These are phyloP conservation scores for Beauveria sp. DNA, from an alignment of 2,329 filamentous ascomycete species.

Conservation along the genomic window DNA sequence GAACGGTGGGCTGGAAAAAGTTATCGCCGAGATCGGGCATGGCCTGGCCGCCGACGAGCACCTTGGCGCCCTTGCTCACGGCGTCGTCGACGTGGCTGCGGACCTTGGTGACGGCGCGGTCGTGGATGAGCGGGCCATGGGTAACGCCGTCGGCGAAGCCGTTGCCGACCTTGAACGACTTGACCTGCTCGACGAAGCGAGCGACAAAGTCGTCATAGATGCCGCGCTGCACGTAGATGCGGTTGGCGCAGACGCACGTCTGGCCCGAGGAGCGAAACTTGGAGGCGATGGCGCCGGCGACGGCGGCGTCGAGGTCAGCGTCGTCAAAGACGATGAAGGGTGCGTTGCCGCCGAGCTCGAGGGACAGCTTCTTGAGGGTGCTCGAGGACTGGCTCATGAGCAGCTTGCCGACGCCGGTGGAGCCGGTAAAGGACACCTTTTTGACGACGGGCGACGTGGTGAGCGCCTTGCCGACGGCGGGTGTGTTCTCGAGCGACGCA, in stretches of 20 bases:
- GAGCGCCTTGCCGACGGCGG: slow-evolving; percentile 67
- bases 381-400: slow-evolving; percentile 84
- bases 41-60: slow-evolving; percentile 68
- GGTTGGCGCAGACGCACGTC: slow-evolving; percentile 87
- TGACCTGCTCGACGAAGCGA: slow-evolving; percentile 64
- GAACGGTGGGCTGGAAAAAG: slow-evolving; percentile 85
- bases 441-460: slow-evolving; percentile 66
- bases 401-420: slow-evolving; percentile 56
- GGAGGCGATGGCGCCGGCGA: slow-evolving; percentile 71
- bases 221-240: slow-evolving; percentile 69
- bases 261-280: slow-evolving; percentile 96
- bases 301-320: slow-evolving; percentile 77
- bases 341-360: slow-evolving; percentile 90
- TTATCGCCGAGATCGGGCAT: slow-evolving; percentile 69
- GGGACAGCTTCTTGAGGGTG: slow-evolving; percentile 75
- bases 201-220: slow-evolving; percentile 69
- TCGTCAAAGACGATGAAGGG: slow-evolving; percentile 98
- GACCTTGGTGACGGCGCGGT: slow-evolving; percentile 72
- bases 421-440: slow-evolving; percentile 94
- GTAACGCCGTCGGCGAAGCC: slow-evolving; percentile 65
- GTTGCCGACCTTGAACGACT: slow-evolving; percentile 65
- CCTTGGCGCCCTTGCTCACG: slow-evolving; percentile 64
- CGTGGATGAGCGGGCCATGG: slow-evolving; percentile 80
- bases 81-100: slow-evolving; percentile 75
- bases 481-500: slow-evolving; percentile 70